Evolutionary conservation across 345 rosid genomes (phyloP).

Genomic region (Linum tenue): DNA sequence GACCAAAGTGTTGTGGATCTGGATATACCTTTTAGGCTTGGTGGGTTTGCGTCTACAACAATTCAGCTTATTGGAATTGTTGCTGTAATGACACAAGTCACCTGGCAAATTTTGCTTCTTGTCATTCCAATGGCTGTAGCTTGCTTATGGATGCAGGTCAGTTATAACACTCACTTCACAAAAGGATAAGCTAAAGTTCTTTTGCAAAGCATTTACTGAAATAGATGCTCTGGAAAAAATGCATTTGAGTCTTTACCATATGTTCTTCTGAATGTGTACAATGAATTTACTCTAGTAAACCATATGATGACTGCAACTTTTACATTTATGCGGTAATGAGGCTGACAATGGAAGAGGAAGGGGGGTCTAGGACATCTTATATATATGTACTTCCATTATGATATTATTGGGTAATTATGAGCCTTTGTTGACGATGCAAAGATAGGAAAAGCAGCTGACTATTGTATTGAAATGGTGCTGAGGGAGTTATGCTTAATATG

Average conservation of each 20-base stretch:
- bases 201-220: background rate
- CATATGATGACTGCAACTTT: background rate
- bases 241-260: background rate
- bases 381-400: no score
- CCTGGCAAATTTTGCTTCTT: conserved; percentile 98
- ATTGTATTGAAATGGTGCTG: background rate
- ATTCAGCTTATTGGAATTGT: conserved; percentile 95
- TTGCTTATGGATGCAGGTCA: conserved; percentile 99
- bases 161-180: background rate
- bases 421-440: background rate
- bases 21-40: conserved; percentile 97
- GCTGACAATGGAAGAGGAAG: background rate
- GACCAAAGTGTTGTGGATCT: conserved; percentile 99
- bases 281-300: background rate
- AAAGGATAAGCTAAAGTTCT: background rate
- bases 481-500: conserved; percentile 1
- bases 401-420: no score
- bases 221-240: background rate
- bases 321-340: background rate
- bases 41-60: conserved; percentile 98
- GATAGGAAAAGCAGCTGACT: background rate
- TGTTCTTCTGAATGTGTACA: background rate
- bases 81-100: conserved; percentile 87
- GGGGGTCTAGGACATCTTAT: no score
- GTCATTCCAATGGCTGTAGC: conserved; percentile 94